Base-by-base conservation (phyloP, 768 basidiomycete genomes). In the Russula dissimulans region DNA sequence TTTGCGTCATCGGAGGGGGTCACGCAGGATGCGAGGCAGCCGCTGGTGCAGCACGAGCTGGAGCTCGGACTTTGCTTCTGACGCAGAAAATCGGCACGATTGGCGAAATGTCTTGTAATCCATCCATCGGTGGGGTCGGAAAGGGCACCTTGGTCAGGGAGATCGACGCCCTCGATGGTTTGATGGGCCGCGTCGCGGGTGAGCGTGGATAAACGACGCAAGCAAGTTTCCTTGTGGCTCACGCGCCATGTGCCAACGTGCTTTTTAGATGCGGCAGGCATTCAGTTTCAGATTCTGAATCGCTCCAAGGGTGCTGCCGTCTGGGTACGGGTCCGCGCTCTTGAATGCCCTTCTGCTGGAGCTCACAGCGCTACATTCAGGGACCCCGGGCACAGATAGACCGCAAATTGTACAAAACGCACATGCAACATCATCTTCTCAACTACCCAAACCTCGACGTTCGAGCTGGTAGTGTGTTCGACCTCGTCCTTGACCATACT, bases 11-110 rank as follows among this genome's bases (percentile, higher is more conserved):
- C 65, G 93, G 93, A 31, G 93, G 88, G 4, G 93, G 93, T 4
- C 93, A 95, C 75, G 93, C 93, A 34, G 93, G 93, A 1, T 92
- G 90, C 67, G 93, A 95, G 70, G 93, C 93, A 1, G 92, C 93
- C 0, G 82, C 91, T 5, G 93, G 87, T 3, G 80, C 92, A 15
- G 91, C 93, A 1, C 78, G 93, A 47, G 81, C 86, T 0, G 91
- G 93, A 1, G 91, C 92, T 2, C 78, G 80, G 62, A 94, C 91
- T 0, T 66, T 92, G 9, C 77, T 95, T 8, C 71, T 95, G 58
- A 95, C 93, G 1, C 92, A 93, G 70, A 85, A 81, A 54, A 68
- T 90, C 15, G 85, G 88, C 52, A 91, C 85, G 0, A 82, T 95
- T 48, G 93, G 93, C 38, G 84, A 82, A 62, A 74, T 95, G 67